Conservation (phyloP, 2,329 filamentous ascomycete genomes). For the Alternaria sp. region DNA sequence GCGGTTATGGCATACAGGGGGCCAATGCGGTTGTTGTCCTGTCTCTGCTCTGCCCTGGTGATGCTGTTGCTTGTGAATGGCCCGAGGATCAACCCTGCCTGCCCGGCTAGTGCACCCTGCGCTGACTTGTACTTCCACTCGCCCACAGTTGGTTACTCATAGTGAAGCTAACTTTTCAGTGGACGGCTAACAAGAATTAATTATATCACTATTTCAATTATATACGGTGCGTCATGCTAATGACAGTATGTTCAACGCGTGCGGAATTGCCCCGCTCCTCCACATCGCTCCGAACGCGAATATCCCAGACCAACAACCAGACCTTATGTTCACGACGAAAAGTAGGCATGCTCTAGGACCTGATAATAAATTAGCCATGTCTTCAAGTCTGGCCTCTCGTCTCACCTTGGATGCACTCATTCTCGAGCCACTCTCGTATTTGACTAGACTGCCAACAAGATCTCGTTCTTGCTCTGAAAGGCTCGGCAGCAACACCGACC, state of each 20-base stretch:
- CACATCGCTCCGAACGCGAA: neutral
- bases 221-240: neutral
- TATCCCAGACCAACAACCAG: neutral
- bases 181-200: neutral
- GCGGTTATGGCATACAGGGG: constrained; percentile 17
- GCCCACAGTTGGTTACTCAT: neutral
- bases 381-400: neutral
- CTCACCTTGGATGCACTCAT: constrained; percentile 69
- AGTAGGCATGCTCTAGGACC: constrained; percentile 41
- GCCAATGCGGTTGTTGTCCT: constrained; percentile 31
- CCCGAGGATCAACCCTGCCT: constrained; percentile 21
- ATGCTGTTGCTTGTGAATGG: constrained; percentile 23
- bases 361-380: constrained; percentile 15
- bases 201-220: neutral
- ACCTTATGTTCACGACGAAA: constrained; percentile 8
- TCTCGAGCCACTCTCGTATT: constrained; percentile 73
- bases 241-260: neutral
- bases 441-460: constrained; percentile 71
- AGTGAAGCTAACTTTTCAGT: neutral
- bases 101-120: constrained; percentile 15
- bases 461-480: constrained; percentile 65
- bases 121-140: constrained; percentile 13
- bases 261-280: constrained; percentile 5
- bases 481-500: constrained; percentile 72
- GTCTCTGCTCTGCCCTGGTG: constrained; percentile 22